Conservation (phyloP, 2,329 filamentous ascomycete genomes). For the Beauveria sp. region DNA sequence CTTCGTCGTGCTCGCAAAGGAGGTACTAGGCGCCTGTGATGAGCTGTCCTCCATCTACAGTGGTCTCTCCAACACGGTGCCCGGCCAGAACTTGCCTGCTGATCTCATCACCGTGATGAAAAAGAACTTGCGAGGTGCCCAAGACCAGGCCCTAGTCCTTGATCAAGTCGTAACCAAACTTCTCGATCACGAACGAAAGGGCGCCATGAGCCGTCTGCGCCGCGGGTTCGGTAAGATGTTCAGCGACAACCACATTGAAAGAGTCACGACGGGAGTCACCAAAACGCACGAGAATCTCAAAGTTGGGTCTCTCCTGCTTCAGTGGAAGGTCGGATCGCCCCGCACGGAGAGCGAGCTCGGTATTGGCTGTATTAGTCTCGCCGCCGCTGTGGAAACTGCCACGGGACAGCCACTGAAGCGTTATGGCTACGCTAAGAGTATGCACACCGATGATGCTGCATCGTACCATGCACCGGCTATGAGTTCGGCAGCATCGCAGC, state of each 20-base stretch:
- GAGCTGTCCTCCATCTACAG: conserved; percentile 62
- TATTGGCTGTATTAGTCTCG: conserved; percentile 60
- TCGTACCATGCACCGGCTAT: neutral
- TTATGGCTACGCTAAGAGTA: conserved; percentile 12
- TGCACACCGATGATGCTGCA: conserved; percentile 8
- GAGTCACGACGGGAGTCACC: conserved; percentile 47
- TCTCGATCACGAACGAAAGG: conserved; percentile 54
- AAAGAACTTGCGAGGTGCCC: conserved; percentile 53
- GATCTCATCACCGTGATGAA: conserved; percentile 58
- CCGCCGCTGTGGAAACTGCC: conserved; percentile 37
- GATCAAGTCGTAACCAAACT: conserved; percentile 56
- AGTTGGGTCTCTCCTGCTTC: conserved; percentile 57
- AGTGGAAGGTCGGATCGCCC: conserved; percentile 54
- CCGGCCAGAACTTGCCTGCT: conserved; percentile 44
- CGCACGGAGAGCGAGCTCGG: conserved; percentile 53
- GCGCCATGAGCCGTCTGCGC: conserved; percentile 50
- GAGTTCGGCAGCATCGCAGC: conserved; percentile 9
- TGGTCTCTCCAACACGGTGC: conserved; percentile 49
- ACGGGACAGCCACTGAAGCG: conserved; percentile 34
- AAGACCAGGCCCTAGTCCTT: conserved; percentile 53
- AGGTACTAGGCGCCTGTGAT: conserved; percentile 60
- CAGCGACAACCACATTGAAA: conserved; percentile 52
- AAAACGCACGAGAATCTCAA: conserved; percentile 54
- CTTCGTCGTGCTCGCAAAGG: conserved; percentile 41
- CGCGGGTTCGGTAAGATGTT: conserved; percentile 58